Percentiles rank a stretch among this genome's conserved stretches.
Evolutionary conservation across 2,329 filamentous ascomycete species (phyloP).

Genomic region (Colletotrichum sojae): DNA sequence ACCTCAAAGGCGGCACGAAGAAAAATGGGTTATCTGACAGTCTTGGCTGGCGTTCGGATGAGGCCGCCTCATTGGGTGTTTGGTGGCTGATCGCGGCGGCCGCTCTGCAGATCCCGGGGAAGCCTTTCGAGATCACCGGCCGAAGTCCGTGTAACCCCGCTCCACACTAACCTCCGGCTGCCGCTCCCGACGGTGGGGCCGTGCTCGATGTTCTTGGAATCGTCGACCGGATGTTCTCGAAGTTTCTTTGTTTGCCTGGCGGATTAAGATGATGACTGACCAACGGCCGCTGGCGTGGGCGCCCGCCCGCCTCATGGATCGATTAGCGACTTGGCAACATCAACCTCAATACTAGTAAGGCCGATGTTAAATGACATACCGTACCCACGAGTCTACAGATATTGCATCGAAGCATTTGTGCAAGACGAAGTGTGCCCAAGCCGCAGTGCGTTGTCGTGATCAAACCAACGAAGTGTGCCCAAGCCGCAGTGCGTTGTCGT

Average conservation of each 20-base stretch:
- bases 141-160: background rate
- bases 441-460: background rate
- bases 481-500: no score
- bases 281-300: background rate
- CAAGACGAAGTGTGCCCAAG: no score
- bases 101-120: constrained; percentile 1
- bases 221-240: background rate
- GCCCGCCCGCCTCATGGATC: no score
- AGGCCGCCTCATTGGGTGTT: background rate
- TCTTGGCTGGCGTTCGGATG: background rate
- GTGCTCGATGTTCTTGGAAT: background rate
- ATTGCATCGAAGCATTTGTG: no score
- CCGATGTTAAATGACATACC: no score
- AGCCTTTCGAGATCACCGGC: background rate
- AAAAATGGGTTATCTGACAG: background rate
- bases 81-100: background rate
- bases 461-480: constrained; percentile 10
- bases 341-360: no score
- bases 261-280: background rate
- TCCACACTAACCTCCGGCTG: background rate
- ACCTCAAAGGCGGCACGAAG: no score
- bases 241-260: background rate
- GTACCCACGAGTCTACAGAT: no score
- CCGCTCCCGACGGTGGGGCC: background rate
- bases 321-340: no score